Evolutionary conservation across 2,329 filamentous ascomycete genomes (phyloP).

Genomic region (Cladorrhinum sp.): DNA sequence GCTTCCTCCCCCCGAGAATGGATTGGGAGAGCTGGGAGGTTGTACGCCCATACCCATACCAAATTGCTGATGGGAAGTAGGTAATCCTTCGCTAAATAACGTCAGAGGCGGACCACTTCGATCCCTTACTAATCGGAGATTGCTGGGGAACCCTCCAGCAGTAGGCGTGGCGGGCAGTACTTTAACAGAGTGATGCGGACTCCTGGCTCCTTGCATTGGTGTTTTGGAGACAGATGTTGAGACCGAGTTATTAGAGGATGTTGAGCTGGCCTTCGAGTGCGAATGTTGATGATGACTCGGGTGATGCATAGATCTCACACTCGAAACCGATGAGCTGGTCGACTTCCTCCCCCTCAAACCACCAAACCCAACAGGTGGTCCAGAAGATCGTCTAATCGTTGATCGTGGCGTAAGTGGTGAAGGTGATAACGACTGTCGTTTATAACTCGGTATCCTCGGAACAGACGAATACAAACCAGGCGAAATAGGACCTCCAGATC

Average conservation of each 20-base stretch:
- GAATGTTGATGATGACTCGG: constrained; percentile 71
- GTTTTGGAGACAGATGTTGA: constrained; percentile 67
- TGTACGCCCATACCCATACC: constrained; percentile 21
- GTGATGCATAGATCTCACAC: constrained; percentile 85
- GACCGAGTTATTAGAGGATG: constrained; percentile 75
- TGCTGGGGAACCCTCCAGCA: constrained; percentile 70
- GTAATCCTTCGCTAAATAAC: constrained; percentile 59
- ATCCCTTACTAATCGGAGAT: constrained; percentile 75
- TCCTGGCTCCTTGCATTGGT: constrained; percentile 61
- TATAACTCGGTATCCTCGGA: constrained; percentile 47
- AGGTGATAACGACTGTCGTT: constrained; percentile 79
- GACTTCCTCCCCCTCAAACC: constrained; percentile 90
- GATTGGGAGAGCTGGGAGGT: constrained; percentile 53
- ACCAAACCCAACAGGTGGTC: constrained; percentile 43
- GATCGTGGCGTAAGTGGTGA: constrained; percentile 85
- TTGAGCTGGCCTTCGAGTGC: constrained; percentile 92
- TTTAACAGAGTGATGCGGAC: constrained; percentile 88
- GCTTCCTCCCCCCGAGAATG: constrained; percentile 31
- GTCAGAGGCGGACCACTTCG: constrained; percentile 48
- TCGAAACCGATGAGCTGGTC: constrained; percentile 91
- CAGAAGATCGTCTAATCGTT: constrained; percentile 79
- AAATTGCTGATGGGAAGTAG: constrained; percentile 24
- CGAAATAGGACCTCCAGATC: constrained; percentile 29
- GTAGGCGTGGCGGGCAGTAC: constrained; percentile 91
- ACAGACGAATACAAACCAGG: constrained; percentile 23